Percentiles rank a stretch among this genome's conserved stretches.
Evolutionary conservation across 306 rosid genomes (phyloP).

Genomic region (Lathyrus tuberosus): DNA sequence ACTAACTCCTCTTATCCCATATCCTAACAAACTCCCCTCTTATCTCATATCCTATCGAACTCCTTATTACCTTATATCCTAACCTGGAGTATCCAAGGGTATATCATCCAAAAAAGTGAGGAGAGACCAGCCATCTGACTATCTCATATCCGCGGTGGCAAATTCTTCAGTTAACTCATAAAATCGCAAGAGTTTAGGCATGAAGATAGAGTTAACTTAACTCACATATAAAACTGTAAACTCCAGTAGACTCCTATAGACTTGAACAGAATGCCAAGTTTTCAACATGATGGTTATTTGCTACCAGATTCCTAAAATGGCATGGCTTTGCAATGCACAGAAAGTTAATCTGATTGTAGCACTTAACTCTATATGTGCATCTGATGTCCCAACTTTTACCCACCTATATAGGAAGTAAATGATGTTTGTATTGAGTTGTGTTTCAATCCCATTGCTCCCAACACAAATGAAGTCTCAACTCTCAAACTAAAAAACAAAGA

Average conservation of each 20-base stretch:
- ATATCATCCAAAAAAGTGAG: not conserved
- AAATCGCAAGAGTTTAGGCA: not conserved
- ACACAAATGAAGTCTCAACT: not conserved
- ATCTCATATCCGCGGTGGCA: not conserved
- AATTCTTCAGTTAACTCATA: not conserved
- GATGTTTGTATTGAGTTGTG: not conserved
- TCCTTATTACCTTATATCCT: too few species aligned
- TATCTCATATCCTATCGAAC: too few species aligned
- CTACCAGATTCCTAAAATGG: conserved; percentile 11
- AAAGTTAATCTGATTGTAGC: not conserved
- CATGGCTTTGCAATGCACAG: not conserved
- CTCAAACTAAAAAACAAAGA: not conserved
- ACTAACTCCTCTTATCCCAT: too few species aligned
- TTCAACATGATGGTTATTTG: conserved; percentile 1
- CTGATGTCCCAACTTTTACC: not conserved
- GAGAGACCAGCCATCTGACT: not conserved
- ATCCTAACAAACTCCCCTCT: too few species aligned
- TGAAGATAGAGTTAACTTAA: not conserved
- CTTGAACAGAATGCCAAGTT: not conserved
- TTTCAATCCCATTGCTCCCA: conserved; percentile 1
- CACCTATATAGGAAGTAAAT: not conserved
- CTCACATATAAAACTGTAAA: not conserved
- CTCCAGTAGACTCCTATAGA: not conserved
- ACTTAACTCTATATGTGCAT: not conserved
- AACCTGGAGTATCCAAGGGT: not conserved